Base-by-base conservation (phyloP, 1,139 yeast species). In the Candida buenavistaensis region DNA sequence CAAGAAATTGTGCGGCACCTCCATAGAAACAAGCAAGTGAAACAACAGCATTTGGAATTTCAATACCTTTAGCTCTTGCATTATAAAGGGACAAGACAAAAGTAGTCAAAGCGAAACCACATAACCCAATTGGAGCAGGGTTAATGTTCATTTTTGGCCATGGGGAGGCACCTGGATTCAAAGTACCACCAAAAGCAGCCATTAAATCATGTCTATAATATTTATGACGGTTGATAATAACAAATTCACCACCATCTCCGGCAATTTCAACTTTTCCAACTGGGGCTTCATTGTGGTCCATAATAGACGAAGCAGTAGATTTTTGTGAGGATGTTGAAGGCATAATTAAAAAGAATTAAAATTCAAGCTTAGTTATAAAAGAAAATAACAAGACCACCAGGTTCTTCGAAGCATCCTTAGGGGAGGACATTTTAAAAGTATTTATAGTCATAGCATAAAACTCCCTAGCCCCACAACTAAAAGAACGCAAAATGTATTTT, bases 1-100 rank as follows among this genome's bases (percentile, higher is more conserved):
- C 80, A 41, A 80, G 66, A 35, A 82, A 60, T 52, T 81, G 84
- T 36, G 77, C 73, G 23, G 72, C 66, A 28, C 90, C 90, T 15
- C 89, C 85, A 41, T 72, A 70, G 41, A 73, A 72, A 30, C 56
- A 51, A 15, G 66, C 64, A 10, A 68, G 54, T 8, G 71, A 71
- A 28, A 84, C 60, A 14, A 62, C 71, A 3, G 60, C 60, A 32
- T 64, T 64, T 5, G 71, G 62, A 8, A 50, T 43, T 9, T 46
- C 48, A 26, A 69, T 53, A 13, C 72, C 73, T 55, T 57, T 55
- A 23, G 73, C 74, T 34, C 51, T 55, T 16, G 69, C 65, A 41
- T 67, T 67, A 39, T 41, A 52, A 50, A 77, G 63, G 3, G 74
- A 66, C 37, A 71, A 57, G 5, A 67, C 63, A 47, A 78, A 68